Conservation (phyloP, 208 protist genomes). For the Trypanosomatidae sp. region DNA sequence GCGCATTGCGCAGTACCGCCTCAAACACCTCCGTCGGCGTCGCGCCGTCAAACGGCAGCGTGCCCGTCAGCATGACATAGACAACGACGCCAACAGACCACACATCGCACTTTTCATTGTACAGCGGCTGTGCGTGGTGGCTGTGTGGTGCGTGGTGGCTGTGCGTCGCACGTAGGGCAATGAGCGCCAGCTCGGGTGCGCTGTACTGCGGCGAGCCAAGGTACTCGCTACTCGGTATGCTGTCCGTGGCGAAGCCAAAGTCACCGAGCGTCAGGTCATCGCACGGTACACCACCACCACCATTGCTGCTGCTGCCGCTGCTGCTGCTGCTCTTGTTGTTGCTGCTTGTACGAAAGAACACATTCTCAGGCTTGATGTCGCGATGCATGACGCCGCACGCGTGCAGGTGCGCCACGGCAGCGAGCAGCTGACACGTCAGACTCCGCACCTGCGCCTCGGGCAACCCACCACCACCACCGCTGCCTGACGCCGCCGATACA, state of each 20-base stretch:
- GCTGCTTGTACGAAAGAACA: slow-evolving; percentile 93
- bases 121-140: slow-evolving; percentile 17
- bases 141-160: not conserved
- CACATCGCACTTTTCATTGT: slow-evolving; percentile 85
- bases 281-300: too few species aligned
- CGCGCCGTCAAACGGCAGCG: slow-evolving; percentile 64
- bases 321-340: slow-evolving; percentile 2
- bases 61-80: slow-evolving; percentile 72
- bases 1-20: slow-evolving; percentile 23
- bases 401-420: slow-evolving; percentile 90
- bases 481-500: not conserved
- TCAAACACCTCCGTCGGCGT: slow-evolving; percentile 51
- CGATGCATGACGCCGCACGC: slow-evolving; percentile 97
- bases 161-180: slow-evolving; percentile 15
- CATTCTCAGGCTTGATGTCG: slow-evolving; percentile 98
- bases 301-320: too few species aligned
- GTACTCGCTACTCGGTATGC: slow-evolving; percentile 27
- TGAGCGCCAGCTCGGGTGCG: slow-evolving; percentile 68
- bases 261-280: slow-evolving; percentile 91
- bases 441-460: slow-evolving; percentile 84
- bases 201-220: slow-evolving; percentile 78
- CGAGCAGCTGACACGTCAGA: slow-evolving; percentile 93
- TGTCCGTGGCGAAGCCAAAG: slow-evolving; percentile 92
- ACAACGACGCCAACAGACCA: slow-evolving; percentile 82
- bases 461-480: slow-evolving; percentile 78